Evolutionary conservation across 768 basidiomycete species (phyloP).

Genomic region (Aureoboletus auriporus): DNA sequence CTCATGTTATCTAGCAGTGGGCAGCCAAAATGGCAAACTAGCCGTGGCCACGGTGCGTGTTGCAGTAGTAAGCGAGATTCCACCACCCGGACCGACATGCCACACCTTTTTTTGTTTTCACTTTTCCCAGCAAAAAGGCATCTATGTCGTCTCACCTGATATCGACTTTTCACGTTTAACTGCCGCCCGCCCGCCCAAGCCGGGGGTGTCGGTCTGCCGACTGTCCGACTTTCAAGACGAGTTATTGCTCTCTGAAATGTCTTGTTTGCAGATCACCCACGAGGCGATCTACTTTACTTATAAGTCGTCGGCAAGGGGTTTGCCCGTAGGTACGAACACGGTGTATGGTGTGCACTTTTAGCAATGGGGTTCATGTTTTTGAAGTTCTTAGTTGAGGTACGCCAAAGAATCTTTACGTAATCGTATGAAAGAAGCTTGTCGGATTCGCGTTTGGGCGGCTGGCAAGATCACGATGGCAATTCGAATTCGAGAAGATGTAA

Average conservation of each 20-base stretch:
- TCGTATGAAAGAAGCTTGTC: no score
- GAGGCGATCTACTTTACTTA: constrained; percentile 49
- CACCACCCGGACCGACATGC: background rate
- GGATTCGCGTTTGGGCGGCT: no score
- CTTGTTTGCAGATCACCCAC: constrained; percentile 55
- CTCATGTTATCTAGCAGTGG: constrained; percentile 48
- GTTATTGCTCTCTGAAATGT: constrained; percentile 23
- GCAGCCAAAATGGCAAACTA: constrained; percentile 34
- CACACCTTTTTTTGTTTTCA: no score
- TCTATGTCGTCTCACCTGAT: constrained; percentile 24
- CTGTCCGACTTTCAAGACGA: constrained; percentile 10
- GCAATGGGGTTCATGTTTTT: background rate
- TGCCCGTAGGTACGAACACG: background rate
- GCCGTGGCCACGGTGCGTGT: constrained; percentile 43
- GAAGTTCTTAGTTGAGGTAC: no score
- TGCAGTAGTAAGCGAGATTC: background rate
- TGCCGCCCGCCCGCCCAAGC: constrained; percentile 31
- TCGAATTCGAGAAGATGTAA: no score
- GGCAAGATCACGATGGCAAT: no score
- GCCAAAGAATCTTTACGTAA: no score
- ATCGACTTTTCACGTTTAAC: constrained; percentile 15
- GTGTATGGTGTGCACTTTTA: background rate
- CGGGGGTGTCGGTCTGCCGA: constrained; percentile 22
- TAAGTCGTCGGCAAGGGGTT: background rate
- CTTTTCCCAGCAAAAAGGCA: constrained; percentile 15